Evolutionary conservation across 1,284 basidiomycete genomes (phyloP), one percentile per base, ranked within the genome.

Genomic region (Trichosporon sp.): DNA sequence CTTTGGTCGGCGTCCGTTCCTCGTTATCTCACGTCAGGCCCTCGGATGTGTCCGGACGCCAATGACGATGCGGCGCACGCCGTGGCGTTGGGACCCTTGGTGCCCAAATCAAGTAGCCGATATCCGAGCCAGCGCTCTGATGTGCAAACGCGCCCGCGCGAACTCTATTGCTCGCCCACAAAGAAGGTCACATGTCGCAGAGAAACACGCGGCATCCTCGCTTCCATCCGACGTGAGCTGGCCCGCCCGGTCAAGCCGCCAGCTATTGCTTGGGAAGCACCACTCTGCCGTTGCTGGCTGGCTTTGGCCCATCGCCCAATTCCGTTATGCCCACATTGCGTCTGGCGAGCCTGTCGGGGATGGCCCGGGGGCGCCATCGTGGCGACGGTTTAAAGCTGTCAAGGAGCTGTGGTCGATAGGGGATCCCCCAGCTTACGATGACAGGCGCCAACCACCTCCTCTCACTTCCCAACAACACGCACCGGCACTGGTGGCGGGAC

Each of bases 401-500:
- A 18, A 42, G 38, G 3, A 51, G 21, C 44, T 51, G 4, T n/a
- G 44, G 44, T 2, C 34, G 6, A 25, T 8, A 13, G 21, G 44
- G 21, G 44, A 51, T 21, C 21, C 44, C 2, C 44, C 42, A 21
- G 18, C 32, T 9, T 35, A 27, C 11, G 9, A 63, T 63, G 62
- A 63, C 62, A 1, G 27, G 34, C 35, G 32, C 62, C 1, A 63
- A 63, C 34, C 62, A 63, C 35, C 62, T 63, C 35, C 35, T 63
- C 18, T n/a, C 56, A 11, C 56, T 60, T 0, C 56, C 56, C 27
- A 60, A 73, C 68, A 72, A 73, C 62, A 73, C 72, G 29, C 23
- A 65, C 42, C 29, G 35, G 0, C 42, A 60, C 18, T 73, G 72
- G 72, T 73, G 70, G 70, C 64, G 63, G 34, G 72, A 73, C 44